A percentile compares a stretch with the other conserved stretches of the same genome.
phyloP scores from a whole-genome alignment of 306 rosid genomes.

The Malus sieversii region DNA sequence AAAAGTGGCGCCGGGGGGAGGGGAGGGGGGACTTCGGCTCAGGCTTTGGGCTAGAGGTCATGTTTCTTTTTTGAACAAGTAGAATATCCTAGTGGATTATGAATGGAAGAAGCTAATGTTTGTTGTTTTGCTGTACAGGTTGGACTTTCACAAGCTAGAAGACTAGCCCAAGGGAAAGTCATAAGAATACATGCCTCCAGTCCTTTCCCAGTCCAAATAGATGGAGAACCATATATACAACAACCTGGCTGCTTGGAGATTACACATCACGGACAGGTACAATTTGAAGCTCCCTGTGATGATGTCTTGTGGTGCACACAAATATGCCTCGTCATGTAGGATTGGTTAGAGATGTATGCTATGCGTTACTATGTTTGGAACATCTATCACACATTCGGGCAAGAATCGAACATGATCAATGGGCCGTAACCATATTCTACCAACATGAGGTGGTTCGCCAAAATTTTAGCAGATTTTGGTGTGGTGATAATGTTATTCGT shows the following conservation, averaged over 20 bases:
- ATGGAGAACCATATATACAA: conserved; percentile 70
- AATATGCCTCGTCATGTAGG: not conserved
- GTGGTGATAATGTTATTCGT: no score
- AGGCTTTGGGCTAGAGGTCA: no score
- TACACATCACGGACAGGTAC: conserved; percentile 58
- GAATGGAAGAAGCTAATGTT: not conserved
- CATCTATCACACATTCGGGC: not conserved
- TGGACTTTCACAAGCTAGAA: conserved; percentile 82
- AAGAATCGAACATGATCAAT: no score
- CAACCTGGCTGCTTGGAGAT: conserved; percentile 53
- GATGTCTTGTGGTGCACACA: not conserved
- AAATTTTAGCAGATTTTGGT: no score
- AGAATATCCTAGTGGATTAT: no score
- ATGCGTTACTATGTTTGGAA: not conserved
- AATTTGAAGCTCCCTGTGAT: not conserved
- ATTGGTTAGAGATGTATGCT: not conserved
- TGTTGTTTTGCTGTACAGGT: conserved; percentile 34
- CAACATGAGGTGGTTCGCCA: no score
- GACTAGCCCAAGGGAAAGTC: conserved; percentile 69
- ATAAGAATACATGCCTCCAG: conserved; percentile 58
- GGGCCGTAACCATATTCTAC: no score
- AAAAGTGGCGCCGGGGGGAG: no score
- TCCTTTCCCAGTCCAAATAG: conserved; percentile 81
- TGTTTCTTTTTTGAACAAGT: no score
- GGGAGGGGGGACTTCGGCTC: no score